Evolutionary conservation across 176 grass and related monocot genomes (phyloP).

Genomic region (Cocos nucifera): DNA sequence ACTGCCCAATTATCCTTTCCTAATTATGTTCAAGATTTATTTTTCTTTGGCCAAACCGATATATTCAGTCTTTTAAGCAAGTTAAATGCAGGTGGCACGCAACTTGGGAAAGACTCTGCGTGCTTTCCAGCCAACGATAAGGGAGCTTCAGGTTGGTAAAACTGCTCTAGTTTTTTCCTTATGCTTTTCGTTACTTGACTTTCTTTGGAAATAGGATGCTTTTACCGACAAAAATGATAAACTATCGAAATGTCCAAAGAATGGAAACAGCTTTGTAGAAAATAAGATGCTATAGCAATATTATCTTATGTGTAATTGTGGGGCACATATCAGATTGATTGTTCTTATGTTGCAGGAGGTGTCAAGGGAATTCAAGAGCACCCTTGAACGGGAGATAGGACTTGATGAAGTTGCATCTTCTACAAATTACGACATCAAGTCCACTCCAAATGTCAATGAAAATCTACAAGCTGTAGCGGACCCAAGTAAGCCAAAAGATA

Average conservation of each 20-base stretch:
- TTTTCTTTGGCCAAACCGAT: not conserved
- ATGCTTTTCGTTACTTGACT: no score
- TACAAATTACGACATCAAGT: conserved; percentile 32
- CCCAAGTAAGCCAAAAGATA: conserved; percentile 46
- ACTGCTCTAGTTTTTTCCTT: no score
- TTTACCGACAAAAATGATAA: no score
- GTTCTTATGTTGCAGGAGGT: conserved; percentile 50
- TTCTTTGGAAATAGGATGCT: no score
- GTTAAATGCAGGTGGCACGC: conserved; percentile 57
- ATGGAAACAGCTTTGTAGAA: no score
- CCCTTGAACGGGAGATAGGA: conserved; percentile 88
- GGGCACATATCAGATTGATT: conserved; percentile 10
- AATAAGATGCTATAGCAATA: no score
- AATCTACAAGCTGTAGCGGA: conserved; percentile 36
- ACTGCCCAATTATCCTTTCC: no score
- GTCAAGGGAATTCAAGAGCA: conserved; percentile 94
- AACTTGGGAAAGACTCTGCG: conserved; percentile 91
- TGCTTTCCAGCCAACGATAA: conserved; percentile 92
- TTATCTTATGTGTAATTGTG: not conserved
- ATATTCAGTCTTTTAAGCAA: no score
- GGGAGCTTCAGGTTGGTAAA: conserved; percentile 73
- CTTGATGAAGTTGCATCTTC: conserved; percentile 67
- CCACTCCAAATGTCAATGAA: conserved; percentile 26
- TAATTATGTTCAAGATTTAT: not conserved
- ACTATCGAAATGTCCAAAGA: no score